Conservation (phyloP, 495 filamentous ascomycete genomes). For the Annulohypoxylon bovei region DNA sequence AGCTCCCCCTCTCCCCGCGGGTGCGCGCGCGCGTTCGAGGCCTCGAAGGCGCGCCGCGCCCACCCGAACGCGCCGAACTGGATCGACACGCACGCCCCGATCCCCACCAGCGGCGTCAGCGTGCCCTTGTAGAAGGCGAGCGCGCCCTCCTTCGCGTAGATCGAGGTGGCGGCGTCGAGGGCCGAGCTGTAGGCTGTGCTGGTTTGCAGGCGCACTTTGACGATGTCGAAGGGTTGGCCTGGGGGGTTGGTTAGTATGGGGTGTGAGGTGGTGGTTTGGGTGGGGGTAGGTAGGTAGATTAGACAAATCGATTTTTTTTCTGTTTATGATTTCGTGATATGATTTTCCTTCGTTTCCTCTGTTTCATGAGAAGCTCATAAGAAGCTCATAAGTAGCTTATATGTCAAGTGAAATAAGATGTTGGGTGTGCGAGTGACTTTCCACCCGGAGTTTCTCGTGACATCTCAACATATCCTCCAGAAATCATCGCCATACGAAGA, state of each 20-base stretch:
- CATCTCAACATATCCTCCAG: background rate
- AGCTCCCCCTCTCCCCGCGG: constrained; percentile 57
- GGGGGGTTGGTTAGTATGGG: constrained; percentile 14
- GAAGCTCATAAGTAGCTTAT: too few relatives aligned
- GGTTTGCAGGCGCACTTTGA: constrained; percentile 97
- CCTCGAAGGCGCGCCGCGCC: constrained; percentile 85
- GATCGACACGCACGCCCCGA: constrained; percentile 95
- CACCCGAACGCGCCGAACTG: constrained; percentile 98
- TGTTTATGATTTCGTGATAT: too few relatives aligned
- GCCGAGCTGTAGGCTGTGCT: constrained; percentile 81
- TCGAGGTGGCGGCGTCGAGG: constrained; percentile 79
- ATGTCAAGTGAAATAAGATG: too few relatives aligned
- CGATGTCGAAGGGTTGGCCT: constrained; percentile 99
- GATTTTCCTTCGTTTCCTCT: too few relatives aligned
- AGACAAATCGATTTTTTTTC: background rate
- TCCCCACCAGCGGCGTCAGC: constrained; percentile 92
- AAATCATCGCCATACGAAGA: background rate
- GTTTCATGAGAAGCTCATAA: too few relatives aligned
- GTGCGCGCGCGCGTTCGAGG: constrained; percentile 65
- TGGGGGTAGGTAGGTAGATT: background rate
- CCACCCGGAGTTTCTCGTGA: background rate
- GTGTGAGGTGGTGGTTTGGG: background rate
- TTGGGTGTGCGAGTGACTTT: background rate
- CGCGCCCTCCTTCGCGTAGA: constrained; percentile 87
- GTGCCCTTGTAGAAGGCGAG: constrained; percentile 98